Conservation (phyloP, 192 early-diverging fungal species). For the Backusella liffmaniae region DNA sequence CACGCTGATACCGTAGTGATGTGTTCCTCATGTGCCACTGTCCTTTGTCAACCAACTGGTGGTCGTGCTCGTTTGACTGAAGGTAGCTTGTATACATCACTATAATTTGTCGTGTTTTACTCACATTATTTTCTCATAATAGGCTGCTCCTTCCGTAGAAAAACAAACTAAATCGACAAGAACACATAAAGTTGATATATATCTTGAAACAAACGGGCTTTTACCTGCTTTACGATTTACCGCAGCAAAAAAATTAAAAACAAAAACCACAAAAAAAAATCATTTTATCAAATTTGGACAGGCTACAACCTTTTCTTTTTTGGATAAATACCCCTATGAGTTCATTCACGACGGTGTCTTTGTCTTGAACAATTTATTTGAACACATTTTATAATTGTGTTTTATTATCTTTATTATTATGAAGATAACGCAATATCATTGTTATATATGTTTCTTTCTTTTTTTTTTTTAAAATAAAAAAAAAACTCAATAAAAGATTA, state of each 20-base stretch:
- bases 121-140: neutral
- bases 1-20: constrained; percentile 98
- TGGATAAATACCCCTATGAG: neutral
- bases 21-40: constrained; percentile 92
- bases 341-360: neutral
- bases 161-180: constrained; percentile 14
- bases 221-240: neutral
- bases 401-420: neutral
- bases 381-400: neutral
- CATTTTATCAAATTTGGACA: neutral
- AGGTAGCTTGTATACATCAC: constrained; percentile 48
- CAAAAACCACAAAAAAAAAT: neutral
- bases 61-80: constrained; percentile 95
- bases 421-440: neutral
- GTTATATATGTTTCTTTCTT: neutral
- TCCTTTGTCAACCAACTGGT: constrained; percentile 98
- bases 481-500: neutral
- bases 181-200: neutral
- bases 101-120: neutral
- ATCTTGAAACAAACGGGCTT: neutral
- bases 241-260: neutral
- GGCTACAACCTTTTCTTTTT: neutral
- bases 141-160: constrained; percentile 25
- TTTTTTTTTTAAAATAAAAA: neutral
- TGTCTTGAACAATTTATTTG: neutral